phyloP scores from a whole-genome alignment of 1,139 yeast genomes.

The Hemisphaericaspora xylanilytica region DNA sequence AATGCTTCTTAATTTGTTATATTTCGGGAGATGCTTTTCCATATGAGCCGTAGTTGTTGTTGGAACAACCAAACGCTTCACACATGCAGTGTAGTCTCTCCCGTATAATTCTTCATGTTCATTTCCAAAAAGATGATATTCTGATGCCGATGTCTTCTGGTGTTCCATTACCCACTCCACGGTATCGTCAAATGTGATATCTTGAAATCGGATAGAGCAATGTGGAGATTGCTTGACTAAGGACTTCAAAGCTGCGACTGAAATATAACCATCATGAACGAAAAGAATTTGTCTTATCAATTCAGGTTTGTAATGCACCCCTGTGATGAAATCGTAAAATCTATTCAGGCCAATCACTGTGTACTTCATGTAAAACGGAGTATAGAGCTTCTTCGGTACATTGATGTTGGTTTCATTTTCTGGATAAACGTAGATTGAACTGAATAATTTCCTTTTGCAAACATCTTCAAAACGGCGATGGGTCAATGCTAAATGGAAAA shows the following conservation, averaged over 20 bases:
- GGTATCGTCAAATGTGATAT: neutral
- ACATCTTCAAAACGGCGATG: neutral
- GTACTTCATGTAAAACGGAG: neutral
- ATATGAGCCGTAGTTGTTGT: neutral
- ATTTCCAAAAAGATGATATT: neutral
- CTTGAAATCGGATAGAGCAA: no score
- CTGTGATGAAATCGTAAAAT: neutral
- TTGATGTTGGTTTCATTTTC: neutral
- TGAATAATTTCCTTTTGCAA: neutral
- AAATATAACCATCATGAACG: neutral
- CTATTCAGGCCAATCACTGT: neutral
- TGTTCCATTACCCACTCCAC: neutral
- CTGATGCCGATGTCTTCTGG: neutral
- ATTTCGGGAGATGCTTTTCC: neutral
- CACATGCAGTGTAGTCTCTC: no score
- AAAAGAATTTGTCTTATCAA: neutral
- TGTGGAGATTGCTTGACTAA: no score
- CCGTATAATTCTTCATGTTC: neutral
- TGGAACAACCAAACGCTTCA: neutral
- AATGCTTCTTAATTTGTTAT: neutral
- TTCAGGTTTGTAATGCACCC: neutral
- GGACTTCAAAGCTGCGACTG: neutral
- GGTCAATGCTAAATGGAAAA: neutral
- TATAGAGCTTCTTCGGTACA: neutral
- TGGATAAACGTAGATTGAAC: neutral